Conservation (phyloP, 1,284 basidiomycete species). For the Chalciporus sp. region DNA sequence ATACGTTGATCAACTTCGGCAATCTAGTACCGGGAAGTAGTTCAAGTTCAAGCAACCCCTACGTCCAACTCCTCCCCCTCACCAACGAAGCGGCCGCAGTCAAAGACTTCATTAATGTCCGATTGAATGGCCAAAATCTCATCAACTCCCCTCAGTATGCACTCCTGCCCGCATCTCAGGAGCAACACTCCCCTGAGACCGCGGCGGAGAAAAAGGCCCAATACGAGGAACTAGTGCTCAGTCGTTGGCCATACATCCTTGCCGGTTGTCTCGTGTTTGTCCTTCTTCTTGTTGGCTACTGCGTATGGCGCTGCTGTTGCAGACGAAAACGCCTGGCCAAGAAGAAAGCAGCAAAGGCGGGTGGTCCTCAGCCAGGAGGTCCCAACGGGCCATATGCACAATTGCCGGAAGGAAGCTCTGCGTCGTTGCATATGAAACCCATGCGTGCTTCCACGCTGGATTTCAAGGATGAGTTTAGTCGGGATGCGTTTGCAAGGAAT, state of each 20-base stretch:
- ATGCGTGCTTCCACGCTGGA: conserved; percentile 22
- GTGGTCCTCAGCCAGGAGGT: neutral
- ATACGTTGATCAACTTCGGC: conserved; percentile 61
- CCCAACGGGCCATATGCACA: conserved; percentile 24
- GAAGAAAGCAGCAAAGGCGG: conserved; percentile 14
- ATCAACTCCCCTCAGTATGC: conserved; percentile 49
- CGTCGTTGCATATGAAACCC: conserved; percentile 33
- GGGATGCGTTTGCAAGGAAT: conserved; percentile 17
- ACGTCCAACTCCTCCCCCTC: conserved; percentile 56
- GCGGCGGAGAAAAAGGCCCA: conserved; percentile 69
- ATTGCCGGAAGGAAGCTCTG: conserved; percentile 28
- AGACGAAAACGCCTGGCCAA: conserved; percentile 38
- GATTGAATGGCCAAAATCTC: conserved; percentile 51
- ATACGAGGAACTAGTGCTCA: conserved; percentile 68
- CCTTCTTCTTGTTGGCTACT: conserved; percentile 48
- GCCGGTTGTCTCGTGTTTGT: conserved; percentile 60
- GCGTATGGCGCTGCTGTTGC: conserved; percentile 69
- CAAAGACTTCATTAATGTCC: conserved; percentile 56
- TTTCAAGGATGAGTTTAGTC: conserved; percentile 14
- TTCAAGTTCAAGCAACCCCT: conserved; percentile 46
- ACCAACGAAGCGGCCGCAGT: conserved; percentile 47
- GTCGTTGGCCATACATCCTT: conserved; percentile 77
- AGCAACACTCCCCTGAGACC: conserved; percentile 65
- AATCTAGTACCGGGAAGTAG: conserved; percentile 47
- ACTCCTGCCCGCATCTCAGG: conserved; percentile 62